Percentiles rank a stretch among this genome's conserved stretches.
Conservation (phyloP, 2,329 filamentous ascomycete genomes). For the Sclerotinia nivalis region DNA sequence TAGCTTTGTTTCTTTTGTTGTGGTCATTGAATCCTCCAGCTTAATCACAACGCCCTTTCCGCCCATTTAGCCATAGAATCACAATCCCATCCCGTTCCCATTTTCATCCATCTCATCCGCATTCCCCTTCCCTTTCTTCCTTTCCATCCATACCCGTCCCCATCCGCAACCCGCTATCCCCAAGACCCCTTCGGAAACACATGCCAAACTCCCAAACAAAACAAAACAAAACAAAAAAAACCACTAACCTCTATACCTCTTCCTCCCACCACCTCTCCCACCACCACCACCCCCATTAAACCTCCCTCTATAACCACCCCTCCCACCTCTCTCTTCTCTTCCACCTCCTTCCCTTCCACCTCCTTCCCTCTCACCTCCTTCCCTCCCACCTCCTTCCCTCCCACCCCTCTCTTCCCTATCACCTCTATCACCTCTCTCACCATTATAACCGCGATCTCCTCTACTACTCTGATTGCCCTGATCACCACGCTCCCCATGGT, state of each 20-base stretch:
- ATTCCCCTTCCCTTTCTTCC: background rate
- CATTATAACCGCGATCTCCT: too few relatives aligned
- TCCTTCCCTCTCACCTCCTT: background rate
- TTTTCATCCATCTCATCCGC: background rate
- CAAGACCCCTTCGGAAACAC: too few relatives aligned
- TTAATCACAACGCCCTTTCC: background rate
- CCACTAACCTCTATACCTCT: constrained; percentile 71
- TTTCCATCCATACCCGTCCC: background rate
- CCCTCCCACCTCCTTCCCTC: background rate
- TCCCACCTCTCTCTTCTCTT: background rate
- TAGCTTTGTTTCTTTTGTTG: constrained; percentile 33
- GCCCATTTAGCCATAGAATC: background rate
- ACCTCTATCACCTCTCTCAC: background rate
- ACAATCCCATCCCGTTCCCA: too few relatives aligned
- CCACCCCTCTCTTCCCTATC: background rate
- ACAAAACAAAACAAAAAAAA: background rate
- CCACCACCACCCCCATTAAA: constrained; percentile 36
- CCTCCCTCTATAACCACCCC: constrained; percentile 40
- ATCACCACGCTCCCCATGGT: background rate
- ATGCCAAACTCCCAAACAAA: background rate
- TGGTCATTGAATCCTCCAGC: background rate
- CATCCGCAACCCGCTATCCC: background rate
- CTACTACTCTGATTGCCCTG: too few relatives aligned
- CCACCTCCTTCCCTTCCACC: background rate
- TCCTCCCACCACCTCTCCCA: constrained; percentile 67